Evolutionary conservation across 257 asterid genomes (phyloP).

Genomic region (Avicennia marina): DNA sequence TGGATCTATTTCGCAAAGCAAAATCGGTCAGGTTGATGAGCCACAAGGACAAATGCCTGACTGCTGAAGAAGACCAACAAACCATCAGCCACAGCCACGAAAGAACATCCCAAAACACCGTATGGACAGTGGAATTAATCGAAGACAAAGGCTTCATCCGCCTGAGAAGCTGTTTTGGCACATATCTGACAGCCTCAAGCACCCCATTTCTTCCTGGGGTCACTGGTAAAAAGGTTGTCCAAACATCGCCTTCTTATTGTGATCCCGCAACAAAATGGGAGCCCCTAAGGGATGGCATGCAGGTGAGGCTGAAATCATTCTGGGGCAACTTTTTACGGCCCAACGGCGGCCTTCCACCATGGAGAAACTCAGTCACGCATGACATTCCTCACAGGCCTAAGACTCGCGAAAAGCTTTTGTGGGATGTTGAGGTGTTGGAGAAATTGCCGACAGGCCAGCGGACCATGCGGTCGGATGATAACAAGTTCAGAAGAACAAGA

Average conservation of each 20-base stretch:
- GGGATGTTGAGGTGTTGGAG: constrained; percentile 70
- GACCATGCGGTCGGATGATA: neutral
- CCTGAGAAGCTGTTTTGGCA: constrained; percentile 47
- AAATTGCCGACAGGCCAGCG: neutral
- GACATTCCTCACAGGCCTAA: constrained; percentile 45
- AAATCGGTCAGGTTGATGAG: constrained; percentile 43
- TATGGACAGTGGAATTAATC: constrained; percentile 50
- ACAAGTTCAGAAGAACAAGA: constrained; percentile 6
- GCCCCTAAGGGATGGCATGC: constrained; percentile 72
- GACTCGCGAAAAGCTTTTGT: constrained; percentile 43
- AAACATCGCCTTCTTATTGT: constrained; percentile 21
- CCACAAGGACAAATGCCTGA: constrained; percentile 50
- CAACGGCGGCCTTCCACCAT: constrained; percentile 70
- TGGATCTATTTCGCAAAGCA: constrained; percentile 61
- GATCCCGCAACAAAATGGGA: constrained; percentile 56
- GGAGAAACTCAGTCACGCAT: constrained; percentile 65
- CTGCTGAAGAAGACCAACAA: constrained; percentile 55
- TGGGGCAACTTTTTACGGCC: constrained; percentile 61
- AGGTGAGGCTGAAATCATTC: constrained; percentile 40
- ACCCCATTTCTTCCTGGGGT: constrained; percentile 46
- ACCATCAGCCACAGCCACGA: constrained; percentile 33
- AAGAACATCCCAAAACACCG: constrained; percentile 18
- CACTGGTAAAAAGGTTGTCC: constrained; percentile 45
- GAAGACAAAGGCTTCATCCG: constrained; percentile 36
- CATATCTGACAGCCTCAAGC: constrained; percentile 54